Evolutionary conservation across 2,329 filamentous ascomycete species (phyloP).

Genomic region (Colletotrichum phormii): DNA sequence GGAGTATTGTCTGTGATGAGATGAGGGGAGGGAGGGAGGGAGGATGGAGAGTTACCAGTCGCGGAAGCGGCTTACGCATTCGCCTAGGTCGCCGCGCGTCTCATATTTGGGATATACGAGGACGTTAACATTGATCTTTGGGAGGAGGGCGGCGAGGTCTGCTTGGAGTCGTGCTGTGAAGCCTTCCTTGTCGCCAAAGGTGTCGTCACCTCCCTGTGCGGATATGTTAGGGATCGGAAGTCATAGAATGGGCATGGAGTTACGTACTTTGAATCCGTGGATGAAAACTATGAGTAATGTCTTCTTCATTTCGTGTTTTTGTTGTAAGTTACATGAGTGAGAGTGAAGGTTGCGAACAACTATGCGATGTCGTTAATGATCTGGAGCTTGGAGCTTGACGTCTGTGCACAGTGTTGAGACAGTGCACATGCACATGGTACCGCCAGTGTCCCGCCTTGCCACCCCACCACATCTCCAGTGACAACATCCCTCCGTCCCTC

Average conservation of each 20-base stretch:
- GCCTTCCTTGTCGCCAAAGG: slow-evolving; percentile 73
- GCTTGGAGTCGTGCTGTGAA: slow-evolving; percentile 80
- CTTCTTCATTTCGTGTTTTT: slow-evolving; percentile 73
- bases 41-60: too few species aligned
- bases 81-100: slow-evolving; percentile 80
- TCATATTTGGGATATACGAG: slow-evolving; percentile 85
- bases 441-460: slow-evolving; percentile 22
- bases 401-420: slow-evolving; percentile 4
- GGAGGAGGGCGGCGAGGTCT: slow-evolving; percentile 73
- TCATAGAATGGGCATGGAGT: not conserved
- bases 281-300: slow-evolving; percentile 86
- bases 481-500: not conserved
- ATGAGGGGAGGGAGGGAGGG: too few species aligned
- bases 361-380: not conserved
- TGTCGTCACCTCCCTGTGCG: slow-evolving; percentile 77
- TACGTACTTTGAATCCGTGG: slow-evolving; percentile 82
- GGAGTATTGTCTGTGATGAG: too few species aligned
- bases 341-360: slow-evolving; percentile 1
- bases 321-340: slow-evolving; percentile 37
- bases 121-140: slow-evolving; percentile 74
- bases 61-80: slow-evolving; percentile 78
- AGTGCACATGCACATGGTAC: not conserved
- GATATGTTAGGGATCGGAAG: slow-evolving; percentile 21
- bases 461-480: slow-evolving; percentile 29
- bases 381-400: not conserved